Percentiles rank a stretch among this genome's conserved stretches.
These are phyloP conservation scores for Talaromyces thailandensis DNA, from an alignment of 495 filamentous ascomycete species.

Conservation along the genomic window DNA sequence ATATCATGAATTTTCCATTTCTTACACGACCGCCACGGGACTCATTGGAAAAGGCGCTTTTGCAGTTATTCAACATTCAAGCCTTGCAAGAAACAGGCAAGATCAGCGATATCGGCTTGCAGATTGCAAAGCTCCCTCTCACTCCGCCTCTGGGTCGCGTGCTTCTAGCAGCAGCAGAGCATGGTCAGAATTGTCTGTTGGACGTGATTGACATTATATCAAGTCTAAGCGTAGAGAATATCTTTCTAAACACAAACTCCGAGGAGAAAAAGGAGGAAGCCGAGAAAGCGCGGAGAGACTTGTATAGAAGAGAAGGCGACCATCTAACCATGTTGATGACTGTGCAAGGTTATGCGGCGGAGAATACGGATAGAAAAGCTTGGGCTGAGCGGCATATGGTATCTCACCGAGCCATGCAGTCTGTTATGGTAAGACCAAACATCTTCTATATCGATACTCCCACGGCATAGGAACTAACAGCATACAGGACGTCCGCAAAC, in stretches of 20 bases:
- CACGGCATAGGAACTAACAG: background rate
- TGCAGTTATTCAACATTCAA: constrained; percentile 68
- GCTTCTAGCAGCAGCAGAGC: constrained; percentile 66
- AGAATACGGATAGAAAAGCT: constrained; percentile 59
- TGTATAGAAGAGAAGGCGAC: constrained; percentile 79
- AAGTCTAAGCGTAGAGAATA: constrained; percentile 77
- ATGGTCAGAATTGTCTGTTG: constrained; percentile 57
- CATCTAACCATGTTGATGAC: constrained; percentile 78
- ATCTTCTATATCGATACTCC: background rate
- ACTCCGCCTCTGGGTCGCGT: constrained; percentile 75
- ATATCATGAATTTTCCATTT: constrained; percentile 77
- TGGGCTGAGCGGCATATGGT: constrained; percentile 78
- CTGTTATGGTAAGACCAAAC: constrained; percentile 45
- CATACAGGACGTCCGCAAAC: constrained; percentile 69
- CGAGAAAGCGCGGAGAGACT: constrained; percentile 59
- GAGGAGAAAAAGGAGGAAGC: constrained; percentile 78
- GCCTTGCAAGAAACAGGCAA: constrained; percentile 63
- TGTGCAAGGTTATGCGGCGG: constrained; percentile 70
- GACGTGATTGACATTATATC: constrained; percentile 92
- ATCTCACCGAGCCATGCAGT: constrained; percentile 74
- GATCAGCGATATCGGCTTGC: constrained; percentile 64
- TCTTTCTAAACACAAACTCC: constrained; percentile 70
- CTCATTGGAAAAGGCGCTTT: constrained; percentile 71
- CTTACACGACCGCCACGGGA: constrained; percentile 73
- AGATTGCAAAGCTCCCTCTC: constrained; percentile 77